These are phyloP conservation scores for Boletus semigastroideus DNA, from an alignment of 1,284 basidiomycete species.

Conservation along the genomic window DNA sequence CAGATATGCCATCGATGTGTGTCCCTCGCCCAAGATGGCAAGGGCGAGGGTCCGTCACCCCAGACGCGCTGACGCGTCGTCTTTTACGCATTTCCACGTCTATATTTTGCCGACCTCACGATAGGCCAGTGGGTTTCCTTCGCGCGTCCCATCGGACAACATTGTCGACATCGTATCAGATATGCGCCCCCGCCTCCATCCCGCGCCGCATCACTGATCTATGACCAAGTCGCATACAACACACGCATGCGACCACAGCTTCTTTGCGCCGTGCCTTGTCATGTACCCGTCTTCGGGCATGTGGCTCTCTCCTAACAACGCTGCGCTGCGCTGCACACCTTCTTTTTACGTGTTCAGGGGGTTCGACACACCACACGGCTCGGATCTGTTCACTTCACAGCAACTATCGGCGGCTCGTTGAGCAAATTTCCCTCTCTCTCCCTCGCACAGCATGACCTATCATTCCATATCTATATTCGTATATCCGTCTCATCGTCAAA, in stretches of 20 bases:
- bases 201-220: too few relatives aligned
- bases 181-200: neutral
- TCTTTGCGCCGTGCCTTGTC: neutral
- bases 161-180: neutral
- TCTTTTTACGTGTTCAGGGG: constrained; percentile 3
- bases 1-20: constrained; percentile 11
- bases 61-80: neutral
- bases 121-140: neutral
- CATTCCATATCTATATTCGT: neutral
- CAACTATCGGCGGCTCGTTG: neutral
- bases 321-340: neutral
- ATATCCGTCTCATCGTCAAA: neutral
- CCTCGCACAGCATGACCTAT: neutral
- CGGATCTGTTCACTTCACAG: constrained; percentile 7
- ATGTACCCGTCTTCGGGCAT: neutral
- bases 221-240: neutral
- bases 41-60: neutral
- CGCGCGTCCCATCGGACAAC: neutral
- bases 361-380: neutral
- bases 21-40: constrained; percentile 5
- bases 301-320: neutral
- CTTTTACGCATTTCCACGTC: too few relatives aligned
- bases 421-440: neutral
- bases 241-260: neutral
- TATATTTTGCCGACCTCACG: neutral